Conservation (phyloP, 1,139 yeast genomes). For the Diutina ranongensis region DNA sequence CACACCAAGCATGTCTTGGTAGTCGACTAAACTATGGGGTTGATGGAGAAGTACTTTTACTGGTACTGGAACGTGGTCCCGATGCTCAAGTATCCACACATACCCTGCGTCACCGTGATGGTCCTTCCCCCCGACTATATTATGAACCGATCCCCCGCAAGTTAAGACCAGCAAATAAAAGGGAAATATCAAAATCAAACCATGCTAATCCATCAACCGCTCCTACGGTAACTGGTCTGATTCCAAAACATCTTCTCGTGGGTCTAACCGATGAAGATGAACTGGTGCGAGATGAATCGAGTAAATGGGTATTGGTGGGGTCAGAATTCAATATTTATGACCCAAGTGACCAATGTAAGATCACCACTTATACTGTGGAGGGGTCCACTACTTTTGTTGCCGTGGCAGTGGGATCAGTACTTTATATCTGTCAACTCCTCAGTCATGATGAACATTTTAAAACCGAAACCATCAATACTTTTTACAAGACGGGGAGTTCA, state of each 20-base stretch:
- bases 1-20: neutral
- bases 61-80: neutral
- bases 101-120: neutral
- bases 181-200: neutral
- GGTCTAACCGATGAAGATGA: neutral
- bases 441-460: neutral
- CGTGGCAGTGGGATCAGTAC: neutral
- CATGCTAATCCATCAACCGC: neutral
- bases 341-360: neutral
- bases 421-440: neutral
- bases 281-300: neutral
- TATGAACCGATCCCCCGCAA: too few species aligned
- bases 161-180: too few species aligned
- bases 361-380: neutral
- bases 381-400: neutral
- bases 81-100: neutral
- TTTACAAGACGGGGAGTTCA: neutral
- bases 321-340: neutral
- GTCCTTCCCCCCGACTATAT: neutral
- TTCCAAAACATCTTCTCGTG: neutral
- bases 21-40: constrained; percentile 6
- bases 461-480: neutral
- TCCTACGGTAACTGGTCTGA: neutral
- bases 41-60: neutral
- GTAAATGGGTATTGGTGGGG: neutral